phyloP scores from a whole-genome alignment of 2,329 filamentous ascomycete species.

The Nemania sp. region DNA sequence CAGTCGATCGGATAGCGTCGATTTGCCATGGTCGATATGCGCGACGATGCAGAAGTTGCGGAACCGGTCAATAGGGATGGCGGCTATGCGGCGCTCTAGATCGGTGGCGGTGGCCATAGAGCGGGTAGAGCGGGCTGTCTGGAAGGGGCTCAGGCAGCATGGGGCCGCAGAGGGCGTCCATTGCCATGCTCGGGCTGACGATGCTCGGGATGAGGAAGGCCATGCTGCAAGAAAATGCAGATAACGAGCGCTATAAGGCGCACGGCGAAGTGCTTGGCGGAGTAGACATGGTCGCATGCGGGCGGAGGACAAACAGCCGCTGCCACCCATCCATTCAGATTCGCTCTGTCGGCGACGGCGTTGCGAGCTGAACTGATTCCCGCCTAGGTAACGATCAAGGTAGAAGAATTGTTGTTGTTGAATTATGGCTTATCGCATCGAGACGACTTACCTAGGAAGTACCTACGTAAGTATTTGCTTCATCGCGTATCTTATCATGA shows the following conservation, averaged over 20 bases:
- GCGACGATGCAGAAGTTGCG: slow-evolving; percentile 99
- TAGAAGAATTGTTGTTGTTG: not conserved
- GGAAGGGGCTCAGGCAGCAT: not conserved
- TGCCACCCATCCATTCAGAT: slow-evolving; percentile 52
- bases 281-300: slow-evolving; percentile 50
- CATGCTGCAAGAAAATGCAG: not conserved
- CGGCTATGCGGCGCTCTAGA: slow-evolving; percentile 72
- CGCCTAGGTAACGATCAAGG: slow-evolving; percentile 3
- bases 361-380: slow-evolving; percentile 1
- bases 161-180: not conserved
- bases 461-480: not conserved
- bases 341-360: slow-evolving; percentile 27
- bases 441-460: too few relatives aligned
- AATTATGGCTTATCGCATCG: too few relatives aligned
- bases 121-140: slow-evolving; percentile 39
- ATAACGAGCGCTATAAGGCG: slow-evolving; percentile 41
- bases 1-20: slow-evolving; percentile 90
- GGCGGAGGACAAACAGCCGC: slow-evolving; percentile 44
- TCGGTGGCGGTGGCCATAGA: slow-evolving; percentile 52
- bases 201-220: slow-evolving; percentile 5
- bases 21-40: slow-evolving; percentile 99
- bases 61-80: slow-evolving; percentile 81
- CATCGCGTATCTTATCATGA: slow-evolving; percentile 9
- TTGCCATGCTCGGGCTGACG: slow-evolving; percentile 4
- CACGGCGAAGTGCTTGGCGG: slow-evolving; percentile 30